Evolutionary conservation across 108 stramenopile genomes (phyloP), one percentile per base, ranked within the genome.

Genomic region (Parmales sp.): DNA sequence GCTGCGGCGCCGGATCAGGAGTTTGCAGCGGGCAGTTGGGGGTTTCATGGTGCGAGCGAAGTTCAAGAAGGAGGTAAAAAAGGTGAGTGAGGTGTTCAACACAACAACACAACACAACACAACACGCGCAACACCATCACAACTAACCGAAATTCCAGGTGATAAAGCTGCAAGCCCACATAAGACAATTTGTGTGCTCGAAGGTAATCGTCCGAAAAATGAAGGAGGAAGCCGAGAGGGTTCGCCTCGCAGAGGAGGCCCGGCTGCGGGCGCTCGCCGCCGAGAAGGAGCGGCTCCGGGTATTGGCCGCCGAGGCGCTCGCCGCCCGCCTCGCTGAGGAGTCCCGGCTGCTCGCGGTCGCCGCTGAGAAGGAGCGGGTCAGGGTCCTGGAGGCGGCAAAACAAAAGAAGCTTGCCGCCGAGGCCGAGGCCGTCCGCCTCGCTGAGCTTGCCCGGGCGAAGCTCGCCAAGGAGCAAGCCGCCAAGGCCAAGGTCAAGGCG

Each of bases 11-110:
- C 29, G 54, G 16, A 60, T 60, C 54, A 26, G 29, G 31, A 31
- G 29, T 28, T 31, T 60, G 1, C 54, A 60, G 54, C 29, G 54
- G 29, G 54, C 28, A 1, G 20, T 60, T 31, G 54, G 54, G 20
- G 54, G 54, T 11, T 60, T 60, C 26, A 60, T 60, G 54, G 54
- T 31, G 11, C 29, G 54, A 31, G 31, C 29, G 29, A 60, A 60
- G 54, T 60, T 34, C 54, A 60, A 60, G 54, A 60, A 60, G 54
- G 28, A 60, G 28, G 54, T 60, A 28, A 2, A 26, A 3, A 60
- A 20, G 54, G 36, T 60, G 31, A 28, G 6, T n/a, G n/a, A n/a
- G n/a, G n/a, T n/a, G n/a, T n/a, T n/a, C n/a, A n/a, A n/a, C n/a
- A n/a, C n/a, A n/a, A n/a, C n/a, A n/a, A n/a, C n/a, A n/a, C n/a